phyloP scores from a whole-genome alignment of 768 basidiomycete genomes.

The Suillus americanus region DNA sequence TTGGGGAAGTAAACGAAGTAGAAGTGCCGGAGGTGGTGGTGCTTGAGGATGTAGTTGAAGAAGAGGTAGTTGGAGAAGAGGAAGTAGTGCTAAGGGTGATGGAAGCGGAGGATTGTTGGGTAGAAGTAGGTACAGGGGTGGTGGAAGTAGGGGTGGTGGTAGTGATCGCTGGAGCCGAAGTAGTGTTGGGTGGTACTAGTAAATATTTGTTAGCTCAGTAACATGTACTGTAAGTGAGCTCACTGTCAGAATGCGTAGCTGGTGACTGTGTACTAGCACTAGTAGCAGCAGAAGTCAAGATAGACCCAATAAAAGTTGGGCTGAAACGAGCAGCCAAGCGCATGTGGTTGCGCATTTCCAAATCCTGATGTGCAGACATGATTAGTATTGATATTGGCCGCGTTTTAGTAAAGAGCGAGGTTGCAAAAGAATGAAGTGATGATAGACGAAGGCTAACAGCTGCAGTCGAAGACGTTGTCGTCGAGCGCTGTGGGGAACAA shows the following conservation, averaged over 20 bases:
- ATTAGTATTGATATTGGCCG: neutral
- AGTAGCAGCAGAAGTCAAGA: neutral
- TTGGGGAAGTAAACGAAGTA: conserved; percentile 5
- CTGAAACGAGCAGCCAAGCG: conserved; percentile 13
- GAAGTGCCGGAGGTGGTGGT: conserved; percentile 4
- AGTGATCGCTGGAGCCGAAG: conserved; percentile 13
- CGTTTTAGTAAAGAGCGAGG: conserved; percentile 22
- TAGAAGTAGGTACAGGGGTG: conserved; percentile 4
- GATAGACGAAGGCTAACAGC: neutral
- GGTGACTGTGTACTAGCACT: neutral
- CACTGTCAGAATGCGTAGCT: neutral
- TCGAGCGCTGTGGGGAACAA: conserved; percentile 6
- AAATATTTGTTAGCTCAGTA: neutral
- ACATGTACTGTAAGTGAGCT: conserved; percentile 5
- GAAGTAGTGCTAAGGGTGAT: conserved; percentile 7
- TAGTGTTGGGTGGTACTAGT: neutral
- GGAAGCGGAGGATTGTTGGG: conserved; percentile 5
- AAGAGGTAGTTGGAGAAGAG: conserved; percentile 4
- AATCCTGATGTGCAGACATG: conserved; percentile 10
- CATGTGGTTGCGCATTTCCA: conserved; percentile 17
- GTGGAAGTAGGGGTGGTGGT: conserved; percentile 17
- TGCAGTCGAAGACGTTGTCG: neutral
- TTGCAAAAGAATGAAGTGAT: conserved; percentile 19
- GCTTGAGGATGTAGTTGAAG: conserved; percentile 5
- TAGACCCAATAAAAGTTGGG: neutral